Base-by-base conservation (phyloP, 805 yeast genomes). In the Metschnikowia arizonensis region DNA sequence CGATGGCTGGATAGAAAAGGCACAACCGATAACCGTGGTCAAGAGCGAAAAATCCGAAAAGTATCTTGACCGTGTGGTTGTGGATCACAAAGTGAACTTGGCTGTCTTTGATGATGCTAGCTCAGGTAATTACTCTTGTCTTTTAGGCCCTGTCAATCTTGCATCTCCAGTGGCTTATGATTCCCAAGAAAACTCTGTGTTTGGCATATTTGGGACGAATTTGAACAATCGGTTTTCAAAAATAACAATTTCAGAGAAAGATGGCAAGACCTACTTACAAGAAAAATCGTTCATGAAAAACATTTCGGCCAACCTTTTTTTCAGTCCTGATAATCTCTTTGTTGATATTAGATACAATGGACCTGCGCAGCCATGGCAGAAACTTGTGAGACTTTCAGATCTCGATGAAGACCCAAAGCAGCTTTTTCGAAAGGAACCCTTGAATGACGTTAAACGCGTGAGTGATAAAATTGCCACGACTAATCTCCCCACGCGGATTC, bases 401-500 rank as follows among this genome's bases (percentile, higher is more conserved):
- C 32, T 55, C 19, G 57, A 54, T 3, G 48, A 40, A 2, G 37
- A 31, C 14, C 34, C 34, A 1, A 40, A 34, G 10, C 23, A 17
- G 24, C 50, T 66, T n/a, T 44, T 42, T 0, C 38, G 38, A 3
- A 14, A 30, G 1, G 54, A 52, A 1, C 39, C 48, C 1, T 39
- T 63, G 21, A 63, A 63, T 47, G 46, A 54, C 31, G 51, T 44
- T 28, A 52, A 57, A 5, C 38, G 42, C 3, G 53, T 61, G 1
- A 26, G 48, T 2, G 31, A 34, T 6, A 46, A 49, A n/a, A 43
- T 72, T n/a, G 49, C 59, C 17, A 52, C 58, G 9, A 74, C 67
- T 46, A 76, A 73, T 44, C 44, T 80, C 1, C 90, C 90, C 3
- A 64, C 71, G n/a, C 77, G 65, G 47, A 53, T 57, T n/a, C 76